Conservation (phyloP, 148 eudicot genomes). For the Polygonum aviculare region DNA sequence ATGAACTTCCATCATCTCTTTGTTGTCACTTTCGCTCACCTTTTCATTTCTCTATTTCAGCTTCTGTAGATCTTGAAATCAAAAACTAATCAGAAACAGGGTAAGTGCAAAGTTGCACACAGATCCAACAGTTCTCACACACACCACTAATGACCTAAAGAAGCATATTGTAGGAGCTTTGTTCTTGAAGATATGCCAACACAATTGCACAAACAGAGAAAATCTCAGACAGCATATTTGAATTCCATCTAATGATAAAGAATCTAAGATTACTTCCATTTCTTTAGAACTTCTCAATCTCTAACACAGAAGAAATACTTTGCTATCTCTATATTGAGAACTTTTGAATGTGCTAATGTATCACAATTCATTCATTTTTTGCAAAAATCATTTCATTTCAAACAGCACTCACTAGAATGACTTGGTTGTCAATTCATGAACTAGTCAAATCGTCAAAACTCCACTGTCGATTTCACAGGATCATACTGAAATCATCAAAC, state of each 20-base stretch:
- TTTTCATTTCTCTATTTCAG: slow-evolving; percentile 67
- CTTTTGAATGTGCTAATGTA: background rate
- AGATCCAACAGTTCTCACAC: too few relatives aligned
- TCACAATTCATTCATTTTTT: background rate
- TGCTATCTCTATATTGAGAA: background rate
- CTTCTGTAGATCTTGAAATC: slow-evolving; percentile 38
- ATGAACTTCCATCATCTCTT: slow-evolving; percentile 83
- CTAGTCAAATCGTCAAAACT: background rate
- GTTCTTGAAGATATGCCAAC: background rate
- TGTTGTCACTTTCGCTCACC: slow-evolving; percentile 47
- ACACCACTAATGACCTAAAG: background rate
- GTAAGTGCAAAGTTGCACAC: too few relatives aligned
- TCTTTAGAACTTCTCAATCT: too few relatives aligned
- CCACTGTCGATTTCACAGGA: background rate
- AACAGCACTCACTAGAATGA: background rate
- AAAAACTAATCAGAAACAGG: background rate
- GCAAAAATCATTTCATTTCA: background rate
- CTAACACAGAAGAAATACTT: too few relatives aligned
- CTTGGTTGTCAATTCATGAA: background rate
- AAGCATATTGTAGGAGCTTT: background rate
- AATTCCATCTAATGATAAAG: too few relatives aligned
- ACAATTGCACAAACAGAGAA: background rate
- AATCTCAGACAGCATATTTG: background rate
- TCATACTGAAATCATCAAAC: background rate
- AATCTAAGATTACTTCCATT: too few relatives aligned